A percentile compares a stretch with the other conserved stretches of the same genome.
These are phyloP conservation scores for Camellia granthamiana DNA, from an alignment of 148 eudicot genomes.

Conservation along the genomic window DNA sequence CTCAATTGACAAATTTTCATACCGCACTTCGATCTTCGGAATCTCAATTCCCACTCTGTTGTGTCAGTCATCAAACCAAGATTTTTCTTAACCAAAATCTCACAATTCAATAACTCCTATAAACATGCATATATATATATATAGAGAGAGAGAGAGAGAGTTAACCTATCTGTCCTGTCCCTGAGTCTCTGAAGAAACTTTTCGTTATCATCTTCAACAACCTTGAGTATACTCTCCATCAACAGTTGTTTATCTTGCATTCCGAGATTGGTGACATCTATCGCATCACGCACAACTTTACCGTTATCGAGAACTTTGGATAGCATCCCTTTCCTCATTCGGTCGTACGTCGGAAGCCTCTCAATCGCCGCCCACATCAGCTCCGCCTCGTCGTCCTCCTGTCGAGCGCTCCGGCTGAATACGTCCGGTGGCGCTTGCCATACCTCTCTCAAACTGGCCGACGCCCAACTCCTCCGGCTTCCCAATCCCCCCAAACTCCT, in stretches of 20 bases:
- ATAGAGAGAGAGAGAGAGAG: neutral
- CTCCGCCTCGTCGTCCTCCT: slow-evolving; percentile 29
- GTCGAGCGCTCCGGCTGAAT: slow-evolving; percentile 16
- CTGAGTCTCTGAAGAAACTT: slow-evolving; percentile 28
- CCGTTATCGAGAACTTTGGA: slow-evolving; percentile 16
- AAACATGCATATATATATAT: too few species aligned
- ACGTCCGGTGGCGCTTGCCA: slow-evolving; percentile 32
- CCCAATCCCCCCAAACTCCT: neutral
- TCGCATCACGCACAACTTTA: slow-evolving; percentile 14
- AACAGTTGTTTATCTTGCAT: slow-evolving; percentile 22
- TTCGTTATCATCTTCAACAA: slow-evolving; percentile 34
- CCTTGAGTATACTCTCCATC: slow-evolving; percentile 21
- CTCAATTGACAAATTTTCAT: slow-evolving; percentile 32
- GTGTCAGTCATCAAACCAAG: neutral
- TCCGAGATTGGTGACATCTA: slow-evolving; percentile 22
- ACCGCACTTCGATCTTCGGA: slow-evolving; percentile 50
- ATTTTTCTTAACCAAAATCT: too few species aligned
- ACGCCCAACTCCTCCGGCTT: slow-evolving; percentile 17
- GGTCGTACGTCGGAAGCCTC: slow-evolving; percentile 21
- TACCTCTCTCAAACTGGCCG: slow-evolving; percentile 23
- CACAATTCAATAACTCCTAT: too few species aligned
- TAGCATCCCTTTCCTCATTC: slow-evolving; percentile 17
- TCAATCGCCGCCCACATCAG: slow-evolving; percentile 32
- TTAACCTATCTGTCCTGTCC: slow-evolving; percentile 25
- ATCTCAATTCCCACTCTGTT: slow-evolving; percentile 45